Evolutionary conservation across 2,329 filamentous ascomycete species (phyloP).

Genomic region (Curvularia eragrostidis): DNA sequence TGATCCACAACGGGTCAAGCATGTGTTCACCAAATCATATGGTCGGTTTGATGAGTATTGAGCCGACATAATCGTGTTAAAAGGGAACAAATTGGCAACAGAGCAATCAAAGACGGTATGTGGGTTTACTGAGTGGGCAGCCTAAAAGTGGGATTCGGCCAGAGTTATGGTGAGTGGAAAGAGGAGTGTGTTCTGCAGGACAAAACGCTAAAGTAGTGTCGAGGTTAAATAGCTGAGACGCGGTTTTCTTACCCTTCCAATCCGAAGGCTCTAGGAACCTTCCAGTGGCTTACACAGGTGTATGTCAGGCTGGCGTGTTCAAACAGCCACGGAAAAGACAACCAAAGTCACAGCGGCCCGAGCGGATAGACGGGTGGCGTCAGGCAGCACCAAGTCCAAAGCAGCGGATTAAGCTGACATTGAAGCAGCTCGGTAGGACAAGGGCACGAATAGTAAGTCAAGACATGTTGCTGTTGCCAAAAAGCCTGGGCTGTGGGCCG

Average conservation of each 20-base stretch:
- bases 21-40: not conserved
- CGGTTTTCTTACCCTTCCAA: slow-evolving; percentile 13
- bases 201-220: slow-evolving; percentile 30
- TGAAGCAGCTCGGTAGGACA: slow-evolving; percentile 24
- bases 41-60: not conserved
- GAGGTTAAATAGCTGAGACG: slow-evolving; percentile 38
- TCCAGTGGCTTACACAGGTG: slow-evolving; percentile 29
- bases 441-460: slow-evolving; percentile 28
- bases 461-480: slow-evolving; percentile 22
- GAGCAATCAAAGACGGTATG: not conserved
- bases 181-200: slow-evolving; percentile 7
- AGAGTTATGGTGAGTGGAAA: not conserved
- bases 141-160: not conserved
- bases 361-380: slow-evolving; percentile 44
- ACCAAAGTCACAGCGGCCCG: slow-evolving; percentile 46
- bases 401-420: slow-evolving; percentile 35
- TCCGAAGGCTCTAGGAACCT: slow-evolving; percentile 1
- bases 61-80: slow-evolving; percentile 10
- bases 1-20: not conserved
- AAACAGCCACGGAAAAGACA: slow-evolving; percentile 30
- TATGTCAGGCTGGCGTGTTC: slow-evolving; percentile 36
- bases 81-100: not conserved
- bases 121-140: not conserved
- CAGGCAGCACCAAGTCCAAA: slow-evolving; percentile 32
- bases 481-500: slow-evolving; percentile 17